These are phyloP conservation scores for Phoma sp. DNA, from an alignment of 2,329 filamentous ascomycete species.

Conservation along the genomic window DNA sequence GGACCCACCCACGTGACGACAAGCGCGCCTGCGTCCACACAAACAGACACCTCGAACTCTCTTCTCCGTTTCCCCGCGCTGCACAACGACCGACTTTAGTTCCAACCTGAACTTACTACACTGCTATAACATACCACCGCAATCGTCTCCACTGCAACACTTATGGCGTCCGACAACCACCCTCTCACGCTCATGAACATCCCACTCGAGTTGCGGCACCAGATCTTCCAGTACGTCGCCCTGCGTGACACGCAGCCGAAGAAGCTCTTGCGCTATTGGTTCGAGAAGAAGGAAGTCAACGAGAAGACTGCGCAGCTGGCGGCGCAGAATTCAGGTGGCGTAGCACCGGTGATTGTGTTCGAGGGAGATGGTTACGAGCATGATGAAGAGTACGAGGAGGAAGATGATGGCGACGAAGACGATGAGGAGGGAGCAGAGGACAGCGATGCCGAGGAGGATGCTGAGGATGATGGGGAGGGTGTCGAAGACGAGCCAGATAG, in stretches of 20 bases:
- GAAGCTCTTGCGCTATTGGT: conserved; percentile 42
- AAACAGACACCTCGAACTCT: neutral
- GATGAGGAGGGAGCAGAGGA: conserved; percentile 5
- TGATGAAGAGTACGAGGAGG: conserved; percentile 12
- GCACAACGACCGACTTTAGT: neutral
- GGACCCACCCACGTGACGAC: conserved; percentile 4
- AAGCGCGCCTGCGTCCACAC: neutral
- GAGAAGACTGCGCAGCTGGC: conserved; percentile 20
- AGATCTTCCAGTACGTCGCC: conserved; percentile 34
- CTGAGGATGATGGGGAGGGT: conserved; percentile 13
- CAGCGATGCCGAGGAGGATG: conserved; percentile 18
- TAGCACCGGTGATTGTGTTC: conserved; percentile 12
- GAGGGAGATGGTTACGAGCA: conserved; percentile 14
- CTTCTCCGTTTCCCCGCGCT: neutral
- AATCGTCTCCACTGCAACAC: neutral
- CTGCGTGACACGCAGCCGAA: conserved; percentile 26
- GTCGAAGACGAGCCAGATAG: conserved; percentile 12
- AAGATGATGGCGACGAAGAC: conserved; percentile 8
- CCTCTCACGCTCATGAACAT: conserved; percentile 25
- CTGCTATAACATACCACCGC: neutral
- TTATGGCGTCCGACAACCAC: neutral
- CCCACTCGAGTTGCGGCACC: conserved; percentile 43
- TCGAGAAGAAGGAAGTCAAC: conserved; percentile 43
- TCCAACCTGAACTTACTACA: neutral
- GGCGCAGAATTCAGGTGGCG: conserved; percentile 17